Base-by-base conservation (phyloP, 2,329 filamentous ascomycete genomes). In the Nannizziopsis barbatae region DNA sequence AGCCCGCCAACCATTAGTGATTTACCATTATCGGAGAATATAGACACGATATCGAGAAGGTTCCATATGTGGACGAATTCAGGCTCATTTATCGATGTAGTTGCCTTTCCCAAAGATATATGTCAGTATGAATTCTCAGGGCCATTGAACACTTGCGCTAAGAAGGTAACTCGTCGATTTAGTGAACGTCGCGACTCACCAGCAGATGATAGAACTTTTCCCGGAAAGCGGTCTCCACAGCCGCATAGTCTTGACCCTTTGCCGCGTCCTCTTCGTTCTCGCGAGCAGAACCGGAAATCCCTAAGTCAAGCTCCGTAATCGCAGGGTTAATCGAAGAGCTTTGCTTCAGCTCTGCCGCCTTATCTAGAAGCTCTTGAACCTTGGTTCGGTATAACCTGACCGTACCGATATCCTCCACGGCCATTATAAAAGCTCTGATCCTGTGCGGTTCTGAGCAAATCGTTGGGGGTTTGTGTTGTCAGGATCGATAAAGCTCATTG, bases 11-110 rank as follows among this genome's bases (percentile, higher is more conserved):
- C 27, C 22, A 5, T 31, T 31, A 32, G 22, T 62, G 72, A 81
- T 69, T 75, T 75, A 72, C 83, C 84, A 62, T 82, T 79, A 61
- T 95, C 90, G 52, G 87, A 89, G 52, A 94, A 80, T 33, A 93
- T 81, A 0, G 85, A 83, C n/a, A 95, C 74, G 37, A 96, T 80
- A 62, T 98, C 93, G 50, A 98, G 77, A 4, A 98, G 73, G 61
- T 95, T 92, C 90, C 90, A 98, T 54, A 96, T 79, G 52, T 80
- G 77, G 43, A 87, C 81, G 60, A 95, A 95, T 0, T 77, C 74
- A 37, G 86, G 80, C 20, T 85, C 79, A 33, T 87, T 77, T 57
- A 95, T 94, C 7, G 79, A 72, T 10, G 78, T 87, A 35, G 77
- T 79, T 38, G 84, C 81, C 84, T 90, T 52, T 30, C 2, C 7